A percentile compares a stretch with the other conserved stretches of the same genome.
Evolutionary conservation across 2,329 filamentous ascomycete genomes (phyloP).

Genomic region (Clonostachys rhizophaga): DNA sequence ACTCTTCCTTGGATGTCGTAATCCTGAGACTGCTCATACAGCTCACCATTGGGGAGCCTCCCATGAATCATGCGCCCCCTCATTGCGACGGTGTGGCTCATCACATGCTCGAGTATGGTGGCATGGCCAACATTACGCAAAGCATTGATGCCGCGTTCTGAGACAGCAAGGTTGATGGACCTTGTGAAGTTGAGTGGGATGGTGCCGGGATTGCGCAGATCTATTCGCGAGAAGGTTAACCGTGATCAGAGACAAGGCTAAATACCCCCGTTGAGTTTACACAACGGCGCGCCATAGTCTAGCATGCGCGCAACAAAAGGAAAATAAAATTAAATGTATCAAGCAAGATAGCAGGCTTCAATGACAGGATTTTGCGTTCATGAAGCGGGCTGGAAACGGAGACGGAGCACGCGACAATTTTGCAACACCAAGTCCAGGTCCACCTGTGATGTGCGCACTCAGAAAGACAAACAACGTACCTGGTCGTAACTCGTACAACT

Average conservation of each 20-base stretch:
- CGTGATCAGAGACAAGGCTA: too few species aligned
- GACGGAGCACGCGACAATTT: too few species aligned
- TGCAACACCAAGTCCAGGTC: too few species aligned
- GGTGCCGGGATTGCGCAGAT: slow-evolving; percentile 79
- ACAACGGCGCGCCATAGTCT: too few species aligned
- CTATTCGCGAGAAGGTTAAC: slow-evolving; percentile 36
- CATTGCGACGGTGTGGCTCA: slow-evolving; percentile 85
- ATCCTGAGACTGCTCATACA: slow-evolving; percentile 79
- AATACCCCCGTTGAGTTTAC: too few species aligned
- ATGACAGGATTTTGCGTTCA: too few species aligned
- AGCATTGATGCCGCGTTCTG: slow-evolving; percentile 88
- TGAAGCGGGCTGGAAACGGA: too few species aligned
- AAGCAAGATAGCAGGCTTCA: too few species aligned
- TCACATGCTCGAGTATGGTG: slow-evolving; percentile 67
- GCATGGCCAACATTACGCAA: slow-evolving; percentile 66
- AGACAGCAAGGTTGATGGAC: slow-evolving; percentile 96
- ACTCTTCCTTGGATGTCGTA: slow-evolving; percentile 89
- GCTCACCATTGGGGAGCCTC: slow-evolving; percentile 52
- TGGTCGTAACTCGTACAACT: slow-evolving; percentile 88
- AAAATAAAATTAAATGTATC: too few species aligned
- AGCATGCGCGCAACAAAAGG: too few species aligned
- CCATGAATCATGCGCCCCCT: slow-evolving; percentile 95
- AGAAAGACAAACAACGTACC: slow-evolving; percentile 49
- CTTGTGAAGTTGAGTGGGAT: slow-evolving; percentile 91
- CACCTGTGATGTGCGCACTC: too few species aligned